These are phyloP conservation scores for Staphylotrichum longicolle DNA, from an alignment of 495 filamentous ascomycete species.

Conservation along the genomic window DNA sequence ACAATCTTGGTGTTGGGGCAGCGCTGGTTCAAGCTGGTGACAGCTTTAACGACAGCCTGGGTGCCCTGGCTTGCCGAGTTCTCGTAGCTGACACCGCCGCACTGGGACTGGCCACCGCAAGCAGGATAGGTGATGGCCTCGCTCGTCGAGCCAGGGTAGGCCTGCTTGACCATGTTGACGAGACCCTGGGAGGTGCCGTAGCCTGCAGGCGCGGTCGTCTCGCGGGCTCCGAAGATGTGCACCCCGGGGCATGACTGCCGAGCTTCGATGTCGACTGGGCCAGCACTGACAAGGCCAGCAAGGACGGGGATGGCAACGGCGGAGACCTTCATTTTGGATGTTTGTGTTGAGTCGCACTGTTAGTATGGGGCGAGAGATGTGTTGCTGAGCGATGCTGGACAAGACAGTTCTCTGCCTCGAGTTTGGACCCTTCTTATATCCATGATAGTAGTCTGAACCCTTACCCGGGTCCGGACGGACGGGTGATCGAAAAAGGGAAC, in stretches of 20 bases:
- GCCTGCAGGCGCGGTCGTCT: constrained; percentile 57
- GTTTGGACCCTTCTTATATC: background rate
- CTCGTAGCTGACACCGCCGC: constrained; percentile 54
- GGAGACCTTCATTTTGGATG: constrained; percentile 29
- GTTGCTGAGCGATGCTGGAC: background rate
- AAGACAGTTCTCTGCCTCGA: background rate
- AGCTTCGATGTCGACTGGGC: constrained; percentile 25
- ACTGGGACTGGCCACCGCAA: constrained; percentile 53
- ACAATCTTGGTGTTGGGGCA: constrained; percentile 60
- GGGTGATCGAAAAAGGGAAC: constrained; percentile 11
- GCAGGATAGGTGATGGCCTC: constrained; percentile 61
- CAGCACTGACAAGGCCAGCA: constrained; percentile 24
- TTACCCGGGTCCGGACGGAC: constrained; percentile 12
- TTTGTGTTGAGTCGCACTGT: background rate
- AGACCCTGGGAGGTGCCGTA: constrained; percentile 54
- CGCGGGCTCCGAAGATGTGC: constrained; percentile 64
- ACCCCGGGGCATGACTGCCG: constrained; percentile 49
- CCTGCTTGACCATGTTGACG: constrained; percentile 52
- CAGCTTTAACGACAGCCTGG: constrained; percentile 52
- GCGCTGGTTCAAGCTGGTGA: constrained; percentile 51
- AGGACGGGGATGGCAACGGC: constrained; percentile 27
- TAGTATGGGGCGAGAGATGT: background rate
- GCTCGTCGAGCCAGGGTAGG: constrained; percentile 53
- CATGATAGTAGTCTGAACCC: background rate
- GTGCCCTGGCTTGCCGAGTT: constrained; percentile 53